Percentiles rank a stretch among this genome's conserved stretches.
These are phyloP conservation scores for Lasiodiplodia hormozganensis DNA, from an alignment of 2,329 filamentous ascomycete genomes.

Conservation along the genomic window DNA sequence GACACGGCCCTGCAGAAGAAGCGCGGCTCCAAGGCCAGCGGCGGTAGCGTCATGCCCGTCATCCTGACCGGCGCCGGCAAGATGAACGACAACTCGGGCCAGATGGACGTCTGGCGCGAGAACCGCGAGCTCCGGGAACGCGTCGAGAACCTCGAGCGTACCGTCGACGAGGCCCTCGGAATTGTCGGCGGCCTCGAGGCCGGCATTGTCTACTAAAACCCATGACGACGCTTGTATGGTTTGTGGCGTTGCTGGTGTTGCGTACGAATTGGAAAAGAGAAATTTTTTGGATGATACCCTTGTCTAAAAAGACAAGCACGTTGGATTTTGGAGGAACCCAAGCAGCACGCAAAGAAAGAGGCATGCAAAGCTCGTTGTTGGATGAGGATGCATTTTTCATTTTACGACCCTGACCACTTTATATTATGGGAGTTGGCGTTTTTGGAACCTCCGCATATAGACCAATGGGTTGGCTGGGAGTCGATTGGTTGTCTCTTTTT, in stretches of 20 bases:
- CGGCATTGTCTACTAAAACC: constrained; percentile 30
- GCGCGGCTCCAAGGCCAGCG: constrained; percentile 32
- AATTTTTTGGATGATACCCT: constrained; percentile 21
- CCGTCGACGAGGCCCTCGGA: constrained; percentile 63
- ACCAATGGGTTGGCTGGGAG: constrained; percentile 19
- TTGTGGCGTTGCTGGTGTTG: constrained; percentile 18
- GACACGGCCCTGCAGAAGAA: constrained; percentile 36
- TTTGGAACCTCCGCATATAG: constrained; percentile 15
- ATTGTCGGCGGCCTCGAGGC: constrained; percentile 50
- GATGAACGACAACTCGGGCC: constrained; percentile 46
- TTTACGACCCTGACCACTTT: constrained; percentile 16
- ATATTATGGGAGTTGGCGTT: constrained; percentile 19
- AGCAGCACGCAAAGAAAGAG: constrained; percentile 1
- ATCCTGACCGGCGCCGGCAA: constrained; percentile 41
- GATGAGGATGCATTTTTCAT: constrained; percentile 4
- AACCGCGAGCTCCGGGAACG: constrained; percentile 60
- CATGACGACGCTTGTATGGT: background rate
- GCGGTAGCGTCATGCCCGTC: constrained; percentile 13
- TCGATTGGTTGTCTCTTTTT: constrained; percentile 24
- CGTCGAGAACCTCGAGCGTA: constrained; percentile 60
- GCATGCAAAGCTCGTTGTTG: constrained; percentile 9
- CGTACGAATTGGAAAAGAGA: constrained; percentile 12
- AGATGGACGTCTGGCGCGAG: constrained; percentile 61
- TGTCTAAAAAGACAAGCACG: constrained; percentile 19
- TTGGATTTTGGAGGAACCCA: constrained; percentile 8